Conservation (phyloP, 768 basidiomycete genomes). For the Mycena indigotica region DNA sequence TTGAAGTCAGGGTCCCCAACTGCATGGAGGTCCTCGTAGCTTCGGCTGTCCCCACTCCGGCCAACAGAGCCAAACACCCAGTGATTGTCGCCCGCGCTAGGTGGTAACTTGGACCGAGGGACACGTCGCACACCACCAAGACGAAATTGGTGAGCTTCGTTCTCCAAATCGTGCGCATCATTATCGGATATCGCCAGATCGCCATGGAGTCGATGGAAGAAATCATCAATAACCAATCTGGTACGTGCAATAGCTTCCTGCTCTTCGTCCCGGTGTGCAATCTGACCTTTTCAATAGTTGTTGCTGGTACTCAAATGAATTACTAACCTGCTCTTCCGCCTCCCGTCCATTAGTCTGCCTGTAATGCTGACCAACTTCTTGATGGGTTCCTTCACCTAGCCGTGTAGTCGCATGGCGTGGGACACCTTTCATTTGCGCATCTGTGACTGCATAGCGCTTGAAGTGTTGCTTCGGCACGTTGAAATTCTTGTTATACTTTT, state of each 20-base stretch:
- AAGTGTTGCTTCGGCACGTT: not conserved
- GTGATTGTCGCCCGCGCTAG: not conserved
- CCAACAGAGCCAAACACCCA: not conserved
- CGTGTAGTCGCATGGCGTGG: not conserved
- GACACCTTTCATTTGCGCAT: not conserved
- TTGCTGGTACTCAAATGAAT: not conserved
- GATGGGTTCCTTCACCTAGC: not conserved
- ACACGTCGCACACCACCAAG: not conserved
- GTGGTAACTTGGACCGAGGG: not conserved
- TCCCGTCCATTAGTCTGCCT: not conserved
- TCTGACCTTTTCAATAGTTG: not conserved
- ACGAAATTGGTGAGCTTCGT: not conserved
- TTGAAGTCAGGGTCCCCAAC: not conserved
- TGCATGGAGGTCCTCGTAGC: slow-evolving; percentile 1
- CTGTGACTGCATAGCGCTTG: not conserved
- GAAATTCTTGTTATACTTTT: not conserved
- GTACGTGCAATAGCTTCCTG: not conserved
- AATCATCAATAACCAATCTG: not conserved
- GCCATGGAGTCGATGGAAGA: not conserved
- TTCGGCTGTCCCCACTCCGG: not conserved
- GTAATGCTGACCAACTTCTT: not conserved
- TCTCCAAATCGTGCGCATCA: not conserved
- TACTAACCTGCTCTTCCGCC: not conserved
- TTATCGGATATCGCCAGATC: not conserved
- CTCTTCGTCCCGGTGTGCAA: not conserved